Base-by-base conservation (phyloP, 163 green algal species). In the Scenedesmus sp. region DNA sequence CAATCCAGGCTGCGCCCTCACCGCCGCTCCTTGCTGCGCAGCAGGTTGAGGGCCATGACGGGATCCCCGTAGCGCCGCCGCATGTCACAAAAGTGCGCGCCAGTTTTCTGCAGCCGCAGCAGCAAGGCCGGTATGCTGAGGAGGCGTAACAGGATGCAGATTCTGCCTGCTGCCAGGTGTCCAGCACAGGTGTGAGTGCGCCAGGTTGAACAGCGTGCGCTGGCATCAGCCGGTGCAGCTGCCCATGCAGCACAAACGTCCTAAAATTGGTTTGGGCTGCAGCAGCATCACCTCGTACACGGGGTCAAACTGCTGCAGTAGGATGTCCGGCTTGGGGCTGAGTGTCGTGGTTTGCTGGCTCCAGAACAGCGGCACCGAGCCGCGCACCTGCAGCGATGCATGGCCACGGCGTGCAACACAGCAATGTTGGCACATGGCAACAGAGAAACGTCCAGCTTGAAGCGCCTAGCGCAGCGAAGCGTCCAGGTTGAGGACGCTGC, bases 301-400 rank as follows among this genome's bases (percentile, higher is more conserved):
- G 35, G 98, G 98, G 93, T 99, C 98, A 86, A 96, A 98, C 78
- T 96, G 95, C 87, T 98, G 95, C 88, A 99, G 91, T 13, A 97
- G 80, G 90, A 99, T 99, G 86, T 97, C 96, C 15, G 98, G 98
- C 91, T 98, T 98, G 53, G 97, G 94, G 84, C 92, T 95, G 46
- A 98, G 93, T 16, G 92, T 78, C 0, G 92, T 95, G 15, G 95
- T 90, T 84, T 98, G 95, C 93, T 99, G 98, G 22, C 88, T 95
- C 98, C 98, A 99, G 91, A 98, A 99, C 83, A 99, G 94, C 18
- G 98, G 98, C 81, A 99, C 98, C 85, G 94, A 97, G 56, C 98
- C 98, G 1, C 98, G 94, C 35, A 98, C 88, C 95, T 99, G 97
- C 73, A 95, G 26, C 6, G 92, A 40, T 20, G 30, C 65, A 76